Evolutionary conservation across 1,284 basidiomycete genomes (phyloP), one percentile per base, ranked within the genome.

Genomic region (Neonothopanus nambi): DNA sequence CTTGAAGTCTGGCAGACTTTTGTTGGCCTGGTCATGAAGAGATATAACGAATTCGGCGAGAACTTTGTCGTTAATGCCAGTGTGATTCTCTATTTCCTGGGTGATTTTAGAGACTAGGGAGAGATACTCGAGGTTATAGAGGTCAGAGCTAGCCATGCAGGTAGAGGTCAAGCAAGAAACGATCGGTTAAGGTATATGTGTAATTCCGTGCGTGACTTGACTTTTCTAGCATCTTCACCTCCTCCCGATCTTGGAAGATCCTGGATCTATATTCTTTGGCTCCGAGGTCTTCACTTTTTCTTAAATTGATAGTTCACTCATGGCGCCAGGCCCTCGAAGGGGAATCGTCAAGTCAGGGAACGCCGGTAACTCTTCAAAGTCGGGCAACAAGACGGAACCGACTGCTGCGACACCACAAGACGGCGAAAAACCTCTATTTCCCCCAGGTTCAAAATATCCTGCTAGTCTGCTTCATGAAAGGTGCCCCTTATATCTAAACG

Each of bases 11-110:
- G 75, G 70, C 42, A 93, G 75, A 56, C 83, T 84, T 61, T 70
- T 81, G 62, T 74, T 90, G 65, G 90, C 89, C 62, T 92, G 75
- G 60, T 93, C 90, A 72, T 99, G 96, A 50, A 98, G 82, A 65
- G 84, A 77, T 60, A 99, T 95, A 59, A 98, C 84, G 73, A 97
- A 99, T 75, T 99, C 95, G 23, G 96, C 94, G 33, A 96, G 79
- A 11, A 89, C 89, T 67, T 95, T 95, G 78, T 98, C 95, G 67
- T 89, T 91, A 51, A 89, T 74, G 44, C 82, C 89, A 62, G 81
- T 81, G 67, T 96, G 85, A 64, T 96, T 97, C 72, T 89, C 84
- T 50, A 97, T 82, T 70, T 97, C 94, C 68, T 95, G 91, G 0
- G 89, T 89, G 60, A 97, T 90, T 68, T 91, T 90, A 55, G 89